These are phyloP conservation scores for Calvatia gigantea DNA, from an alignment of 768 basidiomycete species.

Conservation along the genomic window DNA sequence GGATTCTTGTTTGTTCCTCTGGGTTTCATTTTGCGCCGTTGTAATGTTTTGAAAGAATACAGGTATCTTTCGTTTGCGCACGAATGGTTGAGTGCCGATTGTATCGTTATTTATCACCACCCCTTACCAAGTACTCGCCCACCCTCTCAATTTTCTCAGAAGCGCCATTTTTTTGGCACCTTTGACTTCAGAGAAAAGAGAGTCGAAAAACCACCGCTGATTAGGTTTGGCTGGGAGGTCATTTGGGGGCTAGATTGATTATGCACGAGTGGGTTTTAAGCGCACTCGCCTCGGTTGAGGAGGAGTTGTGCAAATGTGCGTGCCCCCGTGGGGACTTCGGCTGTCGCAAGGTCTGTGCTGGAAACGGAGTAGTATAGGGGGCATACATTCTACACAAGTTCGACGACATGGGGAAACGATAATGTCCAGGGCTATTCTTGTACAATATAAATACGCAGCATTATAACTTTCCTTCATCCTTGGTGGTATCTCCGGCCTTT, in stretches of 20 bases:
- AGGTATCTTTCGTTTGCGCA: neutral
- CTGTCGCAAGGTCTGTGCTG: conserved; percentile 75
- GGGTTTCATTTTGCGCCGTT: neutral
- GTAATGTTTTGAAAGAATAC: neutral
- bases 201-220: neutral
- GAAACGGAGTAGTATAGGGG: conserved; percentile 81
- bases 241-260: conserved; percentile 3
- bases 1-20: neutral
- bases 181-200: neutral
- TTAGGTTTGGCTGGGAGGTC: neutral
- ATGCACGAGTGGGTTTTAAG: conserved; percentile 1
- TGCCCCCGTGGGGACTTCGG: conserved; percentile 80
- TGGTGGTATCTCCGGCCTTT: neutral
- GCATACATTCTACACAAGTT: conserved; percentile 63
- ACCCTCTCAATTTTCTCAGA: neutral
- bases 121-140: no score
- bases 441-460: neutral
- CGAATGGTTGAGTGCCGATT: neutral
- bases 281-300: neutral
- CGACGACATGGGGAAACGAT: neutral
- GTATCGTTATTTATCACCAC: no score
- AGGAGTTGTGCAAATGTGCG: conserved; percentile 44
- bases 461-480: conserved; percentile 3
- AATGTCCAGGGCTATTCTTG: neutral
- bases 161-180: conserved; percentile 1